Percentiles rank a stretch among this genome's conserved stretches.
These are phyloP conservation scores for Hordeum pubiflorum DNA, from an alignment of 202 grass and related monocot species.

Conservation along the genomic window DNA sequence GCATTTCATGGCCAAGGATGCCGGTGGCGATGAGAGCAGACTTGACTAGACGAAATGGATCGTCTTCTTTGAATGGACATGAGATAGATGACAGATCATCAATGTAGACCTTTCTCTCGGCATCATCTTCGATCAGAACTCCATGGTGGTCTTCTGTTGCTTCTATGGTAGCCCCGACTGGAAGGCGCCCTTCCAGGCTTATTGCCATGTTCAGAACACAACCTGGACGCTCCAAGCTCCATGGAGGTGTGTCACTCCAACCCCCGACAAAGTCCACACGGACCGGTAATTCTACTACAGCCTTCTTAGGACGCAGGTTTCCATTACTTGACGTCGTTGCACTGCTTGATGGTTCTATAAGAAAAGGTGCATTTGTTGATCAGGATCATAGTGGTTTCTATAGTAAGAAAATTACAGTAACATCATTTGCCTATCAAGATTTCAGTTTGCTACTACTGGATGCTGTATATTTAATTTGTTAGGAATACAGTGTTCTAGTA, in stretches of 20 bases:
- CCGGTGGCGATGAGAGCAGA: slow-evolving; percentile 68
- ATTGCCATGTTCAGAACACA: slow-evolving; percentile 99
- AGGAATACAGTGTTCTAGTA: neutral
- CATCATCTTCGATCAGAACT: slow-evolving; percentile 61
- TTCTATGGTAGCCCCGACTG: slow-evolving; percentile 50
- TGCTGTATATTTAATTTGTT: neutral
- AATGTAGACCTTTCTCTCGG: slow-evolving; percentile 44
- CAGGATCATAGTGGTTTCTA: neutral
- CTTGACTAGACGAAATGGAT: slow-evolving; percentile 79
- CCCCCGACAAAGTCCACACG: slow-evolving; percentile 88
- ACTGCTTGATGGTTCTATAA: slow-evolving; percentile 25
- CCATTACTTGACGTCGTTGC: slow-evolving; percentile 20
- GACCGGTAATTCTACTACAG: slow-evolving; percentile 60
- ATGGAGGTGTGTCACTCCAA: slow-evolving; percentile 97
- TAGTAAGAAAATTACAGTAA: slow-evolving; percentile 3
- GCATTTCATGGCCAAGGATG: slow-evolving; percentile 38
- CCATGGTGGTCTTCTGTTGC: slow-evolving; percentile 44
- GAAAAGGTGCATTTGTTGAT: slow-evolving; percentile 21
- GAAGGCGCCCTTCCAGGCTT: slow-evolving; percentile 65
- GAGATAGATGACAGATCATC: slow-evolving; percentile 47
- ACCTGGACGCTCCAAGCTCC: slow-evolving; percentile 87
- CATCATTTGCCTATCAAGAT: neutral
- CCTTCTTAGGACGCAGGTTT: slow-evolving; percentile 42
- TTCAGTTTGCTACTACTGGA: neutral
- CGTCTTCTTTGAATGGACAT: slow-evolving; percentile 51